These are phyloP conservation scores for Aphanomyces cochlioides DNA, from an alignment of 352 stramenopile genomes.

Conservation along the genomic window DNA sequence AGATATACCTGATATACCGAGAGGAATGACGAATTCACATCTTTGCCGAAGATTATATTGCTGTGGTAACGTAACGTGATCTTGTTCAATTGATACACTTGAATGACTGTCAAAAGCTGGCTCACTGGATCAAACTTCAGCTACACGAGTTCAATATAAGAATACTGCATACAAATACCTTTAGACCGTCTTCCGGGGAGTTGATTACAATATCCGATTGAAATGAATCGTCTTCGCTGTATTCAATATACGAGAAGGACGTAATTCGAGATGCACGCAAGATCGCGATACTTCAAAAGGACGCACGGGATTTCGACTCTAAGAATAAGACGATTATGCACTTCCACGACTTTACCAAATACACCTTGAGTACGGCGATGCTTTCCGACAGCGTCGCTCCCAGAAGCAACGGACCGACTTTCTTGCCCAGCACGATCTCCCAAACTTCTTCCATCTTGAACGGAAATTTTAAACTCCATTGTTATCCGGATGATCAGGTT, in stretches of 20 bases:
- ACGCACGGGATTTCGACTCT: slow-evolving; percentile 17
- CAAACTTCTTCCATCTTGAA: slow-evolving; percentile 52
- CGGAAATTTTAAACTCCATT: not conserved
- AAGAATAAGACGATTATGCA: not conserved
- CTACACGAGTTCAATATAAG: slow-evolving; percentile 32
- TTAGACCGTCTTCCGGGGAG: slow-evolving; percentile 68
- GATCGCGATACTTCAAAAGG: slow-evolving; percentile 14
- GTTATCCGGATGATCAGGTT: slow-evolving; percentile 6
- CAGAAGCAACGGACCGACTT: slow-evolving; percentile 71
- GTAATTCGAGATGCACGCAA: not conserved
- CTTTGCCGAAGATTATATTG: slow-evolving; percentile 77
- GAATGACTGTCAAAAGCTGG: slow-evolving; percentile 64
- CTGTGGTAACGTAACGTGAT: slow-evolving; percentile 77
- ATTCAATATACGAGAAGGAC: slow-evolving; percentile 49
- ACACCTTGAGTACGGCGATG: slow-evolving; percentile 71
- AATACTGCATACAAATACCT: slow-evolving; percentile 31
- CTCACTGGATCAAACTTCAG: slow-evolving; percentile 61
- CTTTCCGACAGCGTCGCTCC: slow-evolving; percentile 68
- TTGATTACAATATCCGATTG: slow-evolving; percentile 55
- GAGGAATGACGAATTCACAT: slow-evolving; percentile 78
- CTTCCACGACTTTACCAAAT: not conserved
- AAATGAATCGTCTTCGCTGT: slow-evolving; percentile 63
- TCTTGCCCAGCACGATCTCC: slow-evolving; percentile 76
- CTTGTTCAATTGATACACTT: slow-evolving; percentile 77
- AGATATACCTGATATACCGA: slow-evolving; percentile 78